Conservation (phyloP, 495 filamentous ascomycete genomes). For the Letharia lupina region DNA sequence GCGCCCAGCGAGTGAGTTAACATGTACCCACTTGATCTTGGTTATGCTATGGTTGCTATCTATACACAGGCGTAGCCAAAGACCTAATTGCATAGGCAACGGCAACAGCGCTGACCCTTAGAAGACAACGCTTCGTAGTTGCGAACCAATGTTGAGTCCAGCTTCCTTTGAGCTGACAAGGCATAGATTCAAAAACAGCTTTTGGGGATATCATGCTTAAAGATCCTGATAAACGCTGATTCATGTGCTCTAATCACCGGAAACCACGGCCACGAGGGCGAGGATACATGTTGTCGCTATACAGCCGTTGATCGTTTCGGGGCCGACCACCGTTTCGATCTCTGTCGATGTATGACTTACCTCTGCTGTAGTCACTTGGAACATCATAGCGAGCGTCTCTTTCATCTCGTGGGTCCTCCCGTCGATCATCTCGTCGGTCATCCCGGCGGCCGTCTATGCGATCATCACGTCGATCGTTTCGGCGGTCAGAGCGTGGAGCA, state of each 20-base stretch:
- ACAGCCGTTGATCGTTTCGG: conserved; percentile 30
- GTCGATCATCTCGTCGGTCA: conserved; percentile 24
- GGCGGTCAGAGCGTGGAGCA: conserved; percentile 6
- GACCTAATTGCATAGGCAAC: background rate
- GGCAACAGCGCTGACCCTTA: background rate
- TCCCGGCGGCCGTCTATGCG: conserved; percentile 9
- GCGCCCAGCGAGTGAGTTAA: background rate
- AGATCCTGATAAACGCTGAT: background rate
- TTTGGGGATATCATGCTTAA: background rate
- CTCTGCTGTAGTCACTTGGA: conserved; percentile 28
- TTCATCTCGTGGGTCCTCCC: conserved; percentile 8
- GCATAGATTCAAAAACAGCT: background rate
- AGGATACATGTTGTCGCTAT: conserved; percentile 38
- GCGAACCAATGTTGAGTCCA: background rate
- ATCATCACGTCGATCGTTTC: conserved; percentile 16
- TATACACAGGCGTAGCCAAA: background rate
- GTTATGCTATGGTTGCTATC: background rate
- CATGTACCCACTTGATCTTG: background rate
- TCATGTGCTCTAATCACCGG: conserved; percentile 22
- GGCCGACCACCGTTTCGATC: conserved; percentile 18
- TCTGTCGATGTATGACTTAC: conserved; percentile 17
- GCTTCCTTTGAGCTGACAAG: background rate
- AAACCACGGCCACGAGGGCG: conserved; percentile 27
- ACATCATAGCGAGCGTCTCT: conserved; percentile 13
- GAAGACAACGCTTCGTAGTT: background rate